phyloP scores from a whole-genome alignment of 2,329 filamentous ascomycete species.

The Ceratocystis papillata region DNA sequence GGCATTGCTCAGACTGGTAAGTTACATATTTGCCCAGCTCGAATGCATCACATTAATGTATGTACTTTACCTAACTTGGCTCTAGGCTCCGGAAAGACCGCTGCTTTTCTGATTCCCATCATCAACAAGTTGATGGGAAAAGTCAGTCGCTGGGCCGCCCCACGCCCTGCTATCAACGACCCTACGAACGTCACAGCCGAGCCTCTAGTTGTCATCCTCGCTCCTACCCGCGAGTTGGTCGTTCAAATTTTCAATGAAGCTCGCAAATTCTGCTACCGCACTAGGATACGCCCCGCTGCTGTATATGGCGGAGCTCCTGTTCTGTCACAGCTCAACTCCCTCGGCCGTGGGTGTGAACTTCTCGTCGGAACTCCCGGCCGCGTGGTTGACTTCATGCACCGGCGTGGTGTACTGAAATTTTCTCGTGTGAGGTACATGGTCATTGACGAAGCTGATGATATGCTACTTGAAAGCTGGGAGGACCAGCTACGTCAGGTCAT shows the following conservation, averaged over 20 bases:
- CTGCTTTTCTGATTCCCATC: constrained; percentile 80
- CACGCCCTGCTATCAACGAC: constrained; percentile 53
- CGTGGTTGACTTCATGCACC: constrained; percentile 70
- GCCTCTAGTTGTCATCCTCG: constrained; percentile 75
- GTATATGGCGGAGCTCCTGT: constrained; percentile 74
- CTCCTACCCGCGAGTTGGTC: constrained; percentile 78
- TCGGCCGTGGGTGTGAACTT: constrained; percentile 77
- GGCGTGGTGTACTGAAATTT: constrained; percentile 57
- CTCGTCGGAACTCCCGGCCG: constrained; percentile 82
- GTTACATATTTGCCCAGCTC: not conserved
- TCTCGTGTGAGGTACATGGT: constrained; percentile 68
- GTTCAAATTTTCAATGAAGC: constrained; percentile 94
- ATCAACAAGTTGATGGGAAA: constrained; percentile 92
- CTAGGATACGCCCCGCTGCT: constrained; percentile 85
- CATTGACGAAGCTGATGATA: constrained; percentile 91
- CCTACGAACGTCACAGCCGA: constrained; percentile 54
- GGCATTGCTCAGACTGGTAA: constrained; percentile 86
- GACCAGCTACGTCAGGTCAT: constrained; percentile 58
- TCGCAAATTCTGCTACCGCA: constrained; percentile 84
- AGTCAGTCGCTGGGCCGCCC: constrained; percentile 72
- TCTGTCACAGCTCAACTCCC: constrained; percentile 57
- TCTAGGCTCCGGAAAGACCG: constrained; percentile 89
- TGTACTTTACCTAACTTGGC: constrained; percentile 5
- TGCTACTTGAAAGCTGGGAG: constrained; percentile 71
- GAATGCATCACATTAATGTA: constrained; percentile 3